Evolutionary conservation across 2,329 filamentous ascomycete species (phyloP).

Genomic region (Fusarium praegraminearum): DNA sequence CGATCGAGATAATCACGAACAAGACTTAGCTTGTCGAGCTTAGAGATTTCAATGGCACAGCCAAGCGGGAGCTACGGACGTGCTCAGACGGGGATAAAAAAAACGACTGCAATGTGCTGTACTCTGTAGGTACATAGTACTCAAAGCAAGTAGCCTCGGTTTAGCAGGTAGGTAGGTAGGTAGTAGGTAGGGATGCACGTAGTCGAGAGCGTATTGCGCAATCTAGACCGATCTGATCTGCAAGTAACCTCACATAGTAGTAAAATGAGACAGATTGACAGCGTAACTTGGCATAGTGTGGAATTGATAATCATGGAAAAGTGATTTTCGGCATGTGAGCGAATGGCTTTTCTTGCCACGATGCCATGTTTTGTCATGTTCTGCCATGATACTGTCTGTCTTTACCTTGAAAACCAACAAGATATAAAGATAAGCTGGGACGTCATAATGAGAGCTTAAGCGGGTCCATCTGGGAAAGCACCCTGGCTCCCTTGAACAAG

Average conservation of each 20-base stretch:
- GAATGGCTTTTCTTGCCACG: constrained; percentile 8
- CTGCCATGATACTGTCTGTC: background rate
- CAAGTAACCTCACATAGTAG: background rate
- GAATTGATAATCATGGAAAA: constrained; percentile 7
- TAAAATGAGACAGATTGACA: background rate
- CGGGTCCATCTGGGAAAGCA: constrained; percentile 5
- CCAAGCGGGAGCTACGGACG: constrained; percentile 22
- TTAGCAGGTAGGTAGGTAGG: too few species aligned
- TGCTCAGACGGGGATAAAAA: constrained; percentile 16
- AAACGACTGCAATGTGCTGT: constrained; percentile 13
- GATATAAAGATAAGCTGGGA: constrained; percentile 1
- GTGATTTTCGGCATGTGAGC: constrained; percentile 5
- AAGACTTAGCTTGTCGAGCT: constrained; percentile 8
- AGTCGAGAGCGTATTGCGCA: background rate
- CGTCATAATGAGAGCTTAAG: constrained; percentile 17
- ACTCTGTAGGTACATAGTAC: background rate
- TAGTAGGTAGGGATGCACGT: background rate
- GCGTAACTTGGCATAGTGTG: background rate
- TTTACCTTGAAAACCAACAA: background rate
- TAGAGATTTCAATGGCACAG: constrained; percentile 3
- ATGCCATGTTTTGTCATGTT: background rate
- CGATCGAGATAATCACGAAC: constrained; percentile 5
- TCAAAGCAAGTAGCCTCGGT: background rate
- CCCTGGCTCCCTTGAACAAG: background rate
- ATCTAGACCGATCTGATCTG: constrained; percentile 19